These are phyloP conservation scores for Dactylellina cionopaga DNA, from an alignment of 2,329 filamentous ascomycete genomes.

Conservation along the genomic window DNA sequence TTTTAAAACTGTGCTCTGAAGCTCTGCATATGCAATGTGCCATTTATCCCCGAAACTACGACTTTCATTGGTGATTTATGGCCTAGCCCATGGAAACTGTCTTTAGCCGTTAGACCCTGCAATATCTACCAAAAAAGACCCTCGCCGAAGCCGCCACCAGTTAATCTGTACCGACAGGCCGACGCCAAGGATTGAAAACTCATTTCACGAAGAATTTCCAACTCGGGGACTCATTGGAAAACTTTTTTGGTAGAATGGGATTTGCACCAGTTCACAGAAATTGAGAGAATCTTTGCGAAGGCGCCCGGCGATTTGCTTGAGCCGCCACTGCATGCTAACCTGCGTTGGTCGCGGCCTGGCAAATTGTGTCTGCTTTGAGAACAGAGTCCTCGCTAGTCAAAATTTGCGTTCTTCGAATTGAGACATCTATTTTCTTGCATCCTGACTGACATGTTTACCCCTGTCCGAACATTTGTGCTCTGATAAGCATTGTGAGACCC, in stretches of 20 bases:
- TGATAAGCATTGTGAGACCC: conserved; percentile 22
- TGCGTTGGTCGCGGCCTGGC: too few relatives aligned
- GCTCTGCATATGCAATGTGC: background rate
- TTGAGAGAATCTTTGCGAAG: background rate
- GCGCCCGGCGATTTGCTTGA: too few relatives aligned
- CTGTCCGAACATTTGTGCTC: background rate
- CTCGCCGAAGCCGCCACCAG: conserved; percentile 31
- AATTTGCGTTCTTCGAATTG: background rate
- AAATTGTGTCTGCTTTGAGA: too few relatives aligned
- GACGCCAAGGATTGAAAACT: too few relatives aligned
- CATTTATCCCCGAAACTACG: too few relatives aligned
- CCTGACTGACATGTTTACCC: too few relatives aligned
- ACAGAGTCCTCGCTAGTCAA: too few relatives aligned
- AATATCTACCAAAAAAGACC: conserved; percentile 28
- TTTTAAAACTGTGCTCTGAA: background rate
- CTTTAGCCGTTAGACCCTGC: conserved; percentile 30
- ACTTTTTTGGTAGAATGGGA: background rate
- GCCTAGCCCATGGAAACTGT: conserved; percentile 16
- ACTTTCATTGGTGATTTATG: background rate
- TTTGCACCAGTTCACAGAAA: conserved; percentile 11
- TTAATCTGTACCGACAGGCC: conserved; percentile 38
- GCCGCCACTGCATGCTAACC: too few relatives aligned
- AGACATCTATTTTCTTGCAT: too few relatives aligned
- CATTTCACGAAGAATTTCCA: too few relatives aligned
- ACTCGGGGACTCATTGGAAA: too few relatives aligned